These are phyloP conservation scores for Fragosphaeria purpurea DNA, from an alignment of 2,329 filamentous ascomycete genomes.

Conservation along the genomic window DNA sequence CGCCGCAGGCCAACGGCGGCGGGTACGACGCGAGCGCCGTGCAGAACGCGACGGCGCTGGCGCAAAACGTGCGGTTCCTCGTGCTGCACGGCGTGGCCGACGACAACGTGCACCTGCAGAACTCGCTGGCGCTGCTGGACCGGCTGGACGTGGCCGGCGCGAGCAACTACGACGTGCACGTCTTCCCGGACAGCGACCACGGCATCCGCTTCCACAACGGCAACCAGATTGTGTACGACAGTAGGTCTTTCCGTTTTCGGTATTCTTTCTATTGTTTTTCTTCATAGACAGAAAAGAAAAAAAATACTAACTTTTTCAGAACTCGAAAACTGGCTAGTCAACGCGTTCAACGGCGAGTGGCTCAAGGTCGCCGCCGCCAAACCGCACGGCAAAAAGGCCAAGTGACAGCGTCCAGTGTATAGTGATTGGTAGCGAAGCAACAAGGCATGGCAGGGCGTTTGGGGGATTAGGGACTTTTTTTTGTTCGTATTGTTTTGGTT, in stretches of 20 bases:
- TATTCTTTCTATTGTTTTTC: not conserved
- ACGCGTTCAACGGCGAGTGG: constrained; percentile 97
- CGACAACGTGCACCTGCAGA: constrained; percentile 97
- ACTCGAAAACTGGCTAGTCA: constrained; percentile 82
- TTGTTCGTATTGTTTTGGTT: not conserved
- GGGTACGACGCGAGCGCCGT: constrained; percentile 74
- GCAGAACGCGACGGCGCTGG: constrained; percentile 61
- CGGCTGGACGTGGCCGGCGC: constrained; percentile 70
- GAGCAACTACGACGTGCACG: constrained; percentile 92
- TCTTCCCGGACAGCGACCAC: constrained; percentile 95
- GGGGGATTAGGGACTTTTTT: not conserved
- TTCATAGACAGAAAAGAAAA: constrained; percentile 20
- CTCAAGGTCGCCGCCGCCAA: constrained; percentile 46
- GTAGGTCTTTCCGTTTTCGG: constrained; percentile 42
- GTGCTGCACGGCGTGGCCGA: constrained; percentile 95
- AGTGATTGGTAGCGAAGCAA: too few relatives aligned
- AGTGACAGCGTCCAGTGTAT: not conserved
- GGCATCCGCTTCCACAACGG: constrained; percentile 92
- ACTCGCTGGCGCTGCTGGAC: constrained; percentile 79
- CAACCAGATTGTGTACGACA: constrained; percentile 83
- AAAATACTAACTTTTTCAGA: constrained; percentile 34
- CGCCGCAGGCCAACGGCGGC: constrained; percentile 65
- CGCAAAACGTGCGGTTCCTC: constrained; percentile 73
- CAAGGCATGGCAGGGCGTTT: not conserved
- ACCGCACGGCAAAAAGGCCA: constrained; percentile 25